Evolutionary conservation across 2,329 filamentous ascomycete species (phyloP).

Genomic region (Aureobasidium lini): DNA sequence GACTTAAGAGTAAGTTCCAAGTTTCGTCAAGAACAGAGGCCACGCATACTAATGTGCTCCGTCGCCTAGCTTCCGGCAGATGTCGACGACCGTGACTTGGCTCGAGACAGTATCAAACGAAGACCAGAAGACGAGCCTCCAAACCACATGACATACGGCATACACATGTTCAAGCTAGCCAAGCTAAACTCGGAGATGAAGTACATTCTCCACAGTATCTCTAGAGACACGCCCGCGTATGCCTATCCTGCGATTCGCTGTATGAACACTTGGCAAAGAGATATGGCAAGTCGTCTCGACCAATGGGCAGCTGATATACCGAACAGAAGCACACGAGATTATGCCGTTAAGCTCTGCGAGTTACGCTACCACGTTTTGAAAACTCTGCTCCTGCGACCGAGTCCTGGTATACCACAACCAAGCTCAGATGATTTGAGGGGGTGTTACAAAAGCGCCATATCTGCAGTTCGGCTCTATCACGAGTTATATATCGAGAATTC

Average conservation of each 20-base stretch:
- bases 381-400: not conserved
- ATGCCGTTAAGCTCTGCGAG: not conserved
- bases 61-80: not conserved
- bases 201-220: conserved; percentile 7
- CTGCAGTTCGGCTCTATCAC: not conserved
- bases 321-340: not conserved
- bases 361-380: conserved; percentile 2
- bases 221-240: not conserved
- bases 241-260: conserved; percentile 4
- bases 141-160: not conserved
- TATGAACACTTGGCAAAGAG: conserved; percentile 3
- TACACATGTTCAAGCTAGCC: conserved; percentile 5
- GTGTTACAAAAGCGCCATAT: not conserved
- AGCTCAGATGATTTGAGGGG: not conserved
- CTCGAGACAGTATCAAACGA: not conserved
- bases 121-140: not conserved
- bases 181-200: conserved; percentile 9
- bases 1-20: not conserved
- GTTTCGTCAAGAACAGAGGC: not conserved
- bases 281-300: not conserved
- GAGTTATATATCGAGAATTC: not conserved
- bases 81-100: not conserved
- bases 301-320: not conserved
- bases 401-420: not conserved
- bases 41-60: not conserved